phyloP scores from a whole-genome alignment of 257 asterid genomes.

The Rauvolfia tetraphylla region DNA sequence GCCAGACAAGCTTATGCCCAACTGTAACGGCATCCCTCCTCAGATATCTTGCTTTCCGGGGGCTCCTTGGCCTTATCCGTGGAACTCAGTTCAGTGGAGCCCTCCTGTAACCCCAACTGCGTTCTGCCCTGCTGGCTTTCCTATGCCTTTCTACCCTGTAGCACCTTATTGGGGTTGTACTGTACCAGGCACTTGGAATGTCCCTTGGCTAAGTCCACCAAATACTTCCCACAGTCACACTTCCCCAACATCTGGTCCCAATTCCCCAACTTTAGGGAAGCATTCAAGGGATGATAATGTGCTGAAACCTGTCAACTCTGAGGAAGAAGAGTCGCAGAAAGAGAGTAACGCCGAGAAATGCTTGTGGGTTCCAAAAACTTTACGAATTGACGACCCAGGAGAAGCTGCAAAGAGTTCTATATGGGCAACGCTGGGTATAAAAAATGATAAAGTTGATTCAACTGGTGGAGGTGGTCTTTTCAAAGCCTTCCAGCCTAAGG shows the following conservation, averaged over 20 bases:
- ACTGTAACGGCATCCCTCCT: constrained; percentile 41
- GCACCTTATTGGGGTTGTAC: constrained; percentile 69
- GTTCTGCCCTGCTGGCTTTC: constrained; percentile 42
- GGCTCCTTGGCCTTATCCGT: constrained; percentile 72
- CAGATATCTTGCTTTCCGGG: constrained; percentile 55
- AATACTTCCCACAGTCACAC: constrained; percentile 19
- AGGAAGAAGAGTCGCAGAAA: constrained; percentile 18
- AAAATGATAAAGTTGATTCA: constrained; percentile 39
- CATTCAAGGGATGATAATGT: constrained; percentile 50
- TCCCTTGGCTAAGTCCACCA: constrained; percentile 35
- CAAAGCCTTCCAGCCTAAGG: constrained; percentile 53
- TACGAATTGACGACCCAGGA: constrained; percentile 64
- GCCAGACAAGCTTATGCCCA: constrained; percentile 33
- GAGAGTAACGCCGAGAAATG: constrained; percentile 41
- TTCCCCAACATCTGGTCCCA: constrained; percentile 28
- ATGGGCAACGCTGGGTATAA: constrained; percentile 69
- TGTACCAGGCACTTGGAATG: constrained; percentile 35
- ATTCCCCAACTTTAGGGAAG: constrained; percentile 48
- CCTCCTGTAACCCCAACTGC: constrained; percentile 37
- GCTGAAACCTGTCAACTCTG: constrained; percentile 11
- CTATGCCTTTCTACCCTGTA: constrained; percentile 55
- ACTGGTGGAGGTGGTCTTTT: constrained; percentile 45
- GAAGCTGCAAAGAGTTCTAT: constrained; percentile 81
- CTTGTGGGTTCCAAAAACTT: constrained; percentile 73
- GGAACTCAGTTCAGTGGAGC: constrained; percentile 56